A percentile compares a stretch with the other conserved stretches of the same genome.
Evolutionary conservation across 129 eudicot genomes (phyloP).

Genomic region (Artemisia annua): DNA sequence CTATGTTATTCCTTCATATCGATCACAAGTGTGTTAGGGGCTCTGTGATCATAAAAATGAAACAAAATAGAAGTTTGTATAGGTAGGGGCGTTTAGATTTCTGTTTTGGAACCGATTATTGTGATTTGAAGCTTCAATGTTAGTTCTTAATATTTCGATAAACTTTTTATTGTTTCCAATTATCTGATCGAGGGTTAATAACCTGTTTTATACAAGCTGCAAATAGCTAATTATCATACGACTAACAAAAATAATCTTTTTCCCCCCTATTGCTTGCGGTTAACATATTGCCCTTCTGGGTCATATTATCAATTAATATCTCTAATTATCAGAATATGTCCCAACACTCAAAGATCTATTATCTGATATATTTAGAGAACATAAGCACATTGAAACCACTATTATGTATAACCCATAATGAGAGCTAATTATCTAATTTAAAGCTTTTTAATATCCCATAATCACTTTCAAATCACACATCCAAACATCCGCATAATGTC

Average conservation of each 20-base stretch:
- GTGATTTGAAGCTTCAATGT: background rate
- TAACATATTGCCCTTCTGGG: background rate
- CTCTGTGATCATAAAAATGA: background rate
- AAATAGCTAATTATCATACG: no score
- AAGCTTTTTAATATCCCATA: background rate
- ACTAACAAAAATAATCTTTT: background rate
- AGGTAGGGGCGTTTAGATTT: conserved; percentile 15
- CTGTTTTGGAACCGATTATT: background rate
- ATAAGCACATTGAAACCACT: no score
- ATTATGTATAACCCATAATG: no score
- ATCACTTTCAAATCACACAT: background rate
- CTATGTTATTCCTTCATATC: conserved; percentile 3
- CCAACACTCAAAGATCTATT: no score
- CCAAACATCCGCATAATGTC: background rate
- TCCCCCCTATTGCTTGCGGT: background rate
- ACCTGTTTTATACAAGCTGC: no score
- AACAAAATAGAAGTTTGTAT: conserved; percentile 25
- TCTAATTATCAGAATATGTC: background rate
- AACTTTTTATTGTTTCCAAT: background rate
- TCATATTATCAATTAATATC: background rate
- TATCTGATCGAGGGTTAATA: background rate
- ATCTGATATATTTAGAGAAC: no score
- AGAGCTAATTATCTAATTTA: background rate
- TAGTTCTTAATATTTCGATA: background rate
- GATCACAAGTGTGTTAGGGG: background rate